These are phyloP conservation scores for Logfia minima DNA, from an alignment of 129 eudicot genomes.

Conservation along the genomic window DNA sequence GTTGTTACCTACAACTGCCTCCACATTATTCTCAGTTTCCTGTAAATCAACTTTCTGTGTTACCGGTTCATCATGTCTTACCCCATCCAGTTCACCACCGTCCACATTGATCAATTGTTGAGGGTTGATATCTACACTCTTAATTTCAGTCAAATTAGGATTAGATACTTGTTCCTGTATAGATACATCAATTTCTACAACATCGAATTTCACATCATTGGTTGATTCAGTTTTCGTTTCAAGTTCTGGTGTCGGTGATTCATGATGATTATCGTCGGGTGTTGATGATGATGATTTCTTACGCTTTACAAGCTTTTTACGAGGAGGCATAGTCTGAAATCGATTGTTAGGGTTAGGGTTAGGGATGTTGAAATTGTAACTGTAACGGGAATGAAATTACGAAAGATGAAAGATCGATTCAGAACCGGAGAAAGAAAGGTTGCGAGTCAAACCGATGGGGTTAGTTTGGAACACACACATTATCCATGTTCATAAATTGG, in stretches of 20 bases:
- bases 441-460: not conserved
- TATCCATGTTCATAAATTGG: not conserved
- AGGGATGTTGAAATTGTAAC: not conserved
- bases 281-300: not conserved
- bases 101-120: conserved; percentile 13
- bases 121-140: not conserved
- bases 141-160: not conserved
- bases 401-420: not conserved
- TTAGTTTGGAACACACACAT: not conserved
- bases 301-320: not conserved
- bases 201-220: conserved; percentile 7
- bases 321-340: not conserved
- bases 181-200: not conserved
- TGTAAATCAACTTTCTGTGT: not conserved
- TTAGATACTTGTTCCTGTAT: conserved; percentile 6
- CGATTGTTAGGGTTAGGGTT: not conserved
- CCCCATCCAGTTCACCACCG: not conserved
- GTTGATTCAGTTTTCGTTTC: conserved; percentile 8
- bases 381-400: not conserved
- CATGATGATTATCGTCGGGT: conserved; percentile 11
- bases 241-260: conserved; percentile 17
- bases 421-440: not conserved
- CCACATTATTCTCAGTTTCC: not conserved
- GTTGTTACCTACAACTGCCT: conserved; percentile 28
- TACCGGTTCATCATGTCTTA: not conserved